Evolutionary conservation across 2,329 filamentous ascomycete species (phyloP).

Genomic region (Verticillium isaacii): DNA sequence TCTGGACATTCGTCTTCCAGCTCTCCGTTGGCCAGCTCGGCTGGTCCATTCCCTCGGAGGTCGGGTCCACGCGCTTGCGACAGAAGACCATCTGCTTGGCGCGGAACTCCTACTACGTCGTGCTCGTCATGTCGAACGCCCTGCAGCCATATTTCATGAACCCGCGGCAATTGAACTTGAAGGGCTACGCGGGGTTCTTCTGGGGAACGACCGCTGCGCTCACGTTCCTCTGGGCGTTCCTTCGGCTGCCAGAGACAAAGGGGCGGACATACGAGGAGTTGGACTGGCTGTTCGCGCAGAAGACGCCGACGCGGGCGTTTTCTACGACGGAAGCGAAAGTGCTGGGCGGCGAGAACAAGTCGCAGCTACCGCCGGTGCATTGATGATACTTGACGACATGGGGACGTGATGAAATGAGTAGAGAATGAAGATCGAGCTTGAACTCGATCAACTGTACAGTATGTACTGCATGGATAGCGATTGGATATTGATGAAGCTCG

Average conservation of each 20-base stretch:
- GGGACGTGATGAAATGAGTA: too few relatives aligned
- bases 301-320: slow-evolving; percentile 1
- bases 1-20: slow-evolving; percentile 22
- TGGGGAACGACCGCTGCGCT: slow-evolving; percentile 30
- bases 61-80: slow-evolving; percentile 26
- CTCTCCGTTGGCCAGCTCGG: slow-evolving; percentile 28
- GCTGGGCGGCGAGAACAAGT: not conserved
- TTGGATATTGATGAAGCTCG: too few relatives aligned
- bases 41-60: slow-evolving; percentile 26
- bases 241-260: slow-evolving; percentile 33
- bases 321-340: not conserved
- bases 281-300: slow-evolving; percentile 22
- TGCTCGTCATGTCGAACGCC: slow-evolving; percentile 16
- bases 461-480: too few relatives aligned
- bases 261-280: slow-evolving; percentile 22
- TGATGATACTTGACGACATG: not conserved
- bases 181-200: slow-evolving; percentile 31
- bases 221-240: slow-evolving; percentile 38
- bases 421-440: too few relatives aligned
- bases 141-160: slow-evolving; percentile 14
- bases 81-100: slow-evolving; percentile 25
- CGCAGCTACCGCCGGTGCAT: not conserved
- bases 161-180: slow-evolving; percentile 21
- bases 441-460: too few relatives aligned
- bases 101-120: slow-evolving; percentile 22